phyloP scores from a whole-genome alignment of 2,329 filamentous ascomycete genomes.

The Fusarium zealandicum region DNA sequence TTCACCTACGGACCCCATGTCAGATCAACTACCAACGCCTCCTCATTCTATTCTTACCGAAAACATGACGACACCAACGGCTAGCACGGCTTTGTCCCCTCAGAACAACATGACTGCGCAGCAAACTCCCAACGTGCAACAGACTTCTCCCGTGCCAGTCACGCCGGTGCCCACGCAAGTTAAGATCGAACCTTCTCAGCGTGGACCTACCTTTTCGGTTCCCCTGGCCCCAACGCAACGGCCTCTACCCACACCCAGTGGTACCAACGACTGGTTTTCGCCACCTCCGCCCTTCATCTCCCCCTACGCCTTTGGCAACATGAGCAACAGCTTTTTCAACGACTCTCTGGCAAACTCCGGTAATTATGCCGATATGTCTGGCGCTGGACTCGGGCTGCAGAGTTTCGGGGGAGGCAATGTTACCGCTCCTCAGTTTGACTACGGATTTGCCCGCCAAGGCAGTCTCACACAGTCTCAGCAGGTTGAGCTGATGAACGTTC shows the following conservation, averaged over 20 bases:
- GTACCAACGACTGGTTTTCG: slow-evolving; percentile 61
- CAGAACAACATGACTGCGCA: slow-evolving; percentile 45
- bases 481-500: slow-evolving; percentile 79
- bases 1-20: slow-evolving; percentile 42
- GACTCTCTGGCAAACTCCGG: slow-evolving; percentile 42
- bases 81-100: slow-evolving; percentile 50
- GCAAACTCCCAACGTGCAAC: slow-evolving; percentile 40
- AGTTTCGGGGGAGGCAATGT: slow-evolving; percentile 40
- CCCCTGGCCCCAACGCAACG: slow-evolving; percentile 53
- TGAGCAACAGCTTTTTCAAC: slow-evolving; percentile 53
- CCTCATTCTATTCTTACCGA: slow-evolving; percentile 51
- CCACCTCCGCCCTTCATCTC: slow-evolving; percentile 61
- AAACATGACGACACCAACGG: slow-evolving; percentile 42
- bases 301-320: slow-evolving; percentile 57
- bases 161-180: slow-evolving; percentile 35
- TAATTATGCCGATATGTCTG: slow-evolving; percentile 42
- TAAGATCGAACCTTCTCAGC: slow-evolving; percentile 39
- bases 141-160: slow-evolving; percentile 40
- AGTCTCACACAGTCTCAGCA: slow-evolving; percentile 83
- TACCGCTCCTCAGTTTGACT: slow-evolving; percentile 41
- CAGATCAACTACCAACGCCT: slow-evolving; percentile 51
- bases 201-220: slow-evolving; percentile 49
- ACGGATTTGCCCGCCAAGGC: slow-evolving; percentile 63
- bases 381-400: slow-evolving; percentile 45
- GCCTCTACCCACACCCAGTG: slow-evolving; percentile 50